Base-by-base conservation (phyloP, 345 rosid species). In the Luvunga scandens region DNA sequence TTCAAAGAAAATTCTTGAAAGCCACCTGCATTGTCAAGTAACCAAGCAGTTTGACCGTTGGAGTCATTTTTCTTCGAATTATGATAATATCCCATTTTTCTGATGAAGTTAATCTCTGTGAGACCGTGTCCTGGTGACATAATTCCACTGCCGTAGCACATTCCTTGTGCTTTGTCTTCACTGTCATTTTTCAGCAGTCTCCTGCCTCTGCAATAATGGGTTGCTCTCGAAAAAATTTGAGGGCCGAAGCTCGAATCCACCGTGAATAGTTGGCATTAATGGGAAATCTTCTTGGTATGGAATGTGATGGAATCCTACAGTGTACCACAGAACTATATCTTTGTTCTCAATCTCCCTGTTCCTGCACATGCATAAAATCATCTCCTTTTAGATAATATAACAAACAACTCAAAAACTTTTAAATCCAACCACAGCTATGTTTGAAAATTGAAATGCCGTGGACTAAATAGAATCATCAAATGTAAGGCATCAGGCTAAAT, bases 241-340 rank as follows among this genome's bases (percentile, higher is more conserved):
- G 0, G 97, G 97, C 24, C 88, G 89, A 53, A 92, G 95, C 83
- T 91, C 89, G 78, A 94, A 92, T 13, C 94, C 94, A 7, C 83
- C 86, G 1, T 83, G 85, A 50, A 94, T 75, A 5, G 88, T 84
- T 0, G 95, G 86, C 98, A 94, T 94, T 7, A 87, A 85, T 0
- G 97, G 98, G 69, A 91, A 94, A 82, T 94, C 97, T 79, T 94
- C 98, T 81, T 92, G 95, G 80, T 56, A 89, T 24, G 97, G 98
- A 62, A 79, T 85, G 75, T 91, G 98, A 83, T 91, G 97, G 81
- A 94, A 86, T 66, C 97, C 97, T 18, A 92, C 81, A 1, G 90
- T 90, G 70, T 94, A 89, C 97, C 98, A 94, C 61, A 94, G 2
- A 42, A 94, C 95, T 73, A 92, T 86, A 67, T 94, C 98, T 81